Percentiles rank a stretch among this genome's conserved stretches.
Conservation (phyloP, 352 stramenopile species). For the Phytopythium helicoides region DNA sequence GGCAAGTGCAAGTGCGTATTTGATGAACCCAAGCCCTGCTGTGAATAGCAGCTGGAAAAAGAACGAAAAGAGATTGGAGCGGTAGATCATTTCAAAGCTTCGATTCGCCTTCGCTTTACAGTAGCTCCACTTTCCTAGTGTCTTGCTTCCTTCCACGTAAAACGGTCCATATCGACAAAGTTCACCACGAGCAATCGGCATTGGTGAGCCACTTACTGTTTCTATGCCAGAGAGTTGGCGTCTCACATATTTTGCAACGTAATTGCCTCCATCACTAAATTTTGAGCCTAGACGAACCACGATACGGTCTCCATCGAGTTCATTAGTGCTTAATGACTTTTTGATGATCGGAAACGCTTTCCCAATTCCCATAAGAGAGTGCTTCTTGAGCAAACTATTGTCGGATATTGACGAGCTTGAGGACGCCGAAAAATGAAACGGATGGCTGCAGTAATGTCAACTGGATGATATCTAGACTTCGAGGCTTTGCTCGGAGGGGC, state of each 20-base stretch:
- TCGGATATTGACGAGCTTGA: too few relatives aligned
- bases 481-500: not conserved
- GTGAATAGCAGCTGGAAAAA: constrained; percentile 21
- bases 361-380: constrained; percentile 20
- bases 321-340: too few relatives aligned
- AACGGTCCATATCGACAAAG: constrained; percentile 52
- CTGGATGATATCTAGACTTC: too few relatives aligned
- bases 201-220: not conserved
- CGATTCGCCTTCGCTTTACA: too few relatives aligned
- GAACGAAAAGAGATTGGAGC: constrained; percentile 12
- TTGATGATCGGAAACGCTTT: constrained; percentile 9
- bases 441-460: too few relatives aligned
- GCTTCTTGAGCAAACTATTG: not conserved
- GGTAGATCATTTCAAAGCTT: constrained; percentile 4
- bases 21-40: constrained; percentile 19
- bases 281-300: constrained; percentile 9
- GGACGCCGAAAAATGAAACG: too few relatives aligned
- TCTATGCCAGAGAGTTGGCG: not conserved
- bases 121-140: not conserved
- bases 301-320: too few relatives aligned
- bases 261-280: constrained; percentile 34
- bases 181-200: constrained; percentile 23
- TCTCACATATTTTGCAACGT: constrained; percentile 47
- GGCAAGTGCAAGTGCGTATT: constrained; percentile 48
- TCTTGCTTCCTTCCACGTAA: constrained; percentile 18